phyloP scores from a whole-genome alignment of 75 land plant species.

The Azolla pinnata region DNA sequence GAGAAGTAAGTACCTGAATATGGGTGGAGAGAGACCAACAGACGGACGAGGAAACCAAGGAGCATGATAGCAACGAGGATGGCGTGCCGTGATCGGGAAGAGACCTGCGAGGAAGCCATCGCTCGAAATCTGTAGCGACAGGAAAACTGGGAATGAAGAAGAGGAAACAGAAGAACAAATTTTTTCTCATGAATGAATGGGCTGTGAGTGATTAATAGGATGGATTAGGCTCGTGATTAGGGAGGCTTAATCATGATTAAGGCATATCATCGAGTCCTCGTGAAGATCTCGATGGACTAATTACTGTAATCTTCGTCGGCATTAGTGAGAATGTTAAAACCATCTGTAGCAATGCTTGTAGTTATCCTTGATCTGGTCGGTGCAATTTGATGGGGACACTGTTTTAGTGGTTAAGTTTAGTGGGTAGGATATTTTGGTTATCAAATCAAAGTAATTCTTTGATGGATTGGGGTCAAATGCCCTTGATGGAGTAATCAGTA shows the following conservation, averaged over 20 bases:
- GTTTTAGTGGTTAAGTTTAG: not conserved
- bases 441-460: not conserved
- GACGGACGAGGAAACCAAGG: constrained; percentile 58
- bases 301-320: not conserved
- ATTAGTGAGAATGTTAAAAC: not conserved
- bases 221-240: not conserved
- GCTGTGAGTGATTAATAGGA: not conserved
- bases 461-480: not conserved
- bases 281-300: not conserved
- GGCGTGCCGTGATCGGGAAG: not conserved
- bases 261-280: no score
- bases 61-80: not conserved
- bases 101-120: not conserved
- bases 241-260: no score
- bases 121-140: not conserved
- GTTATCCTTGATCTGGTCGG: not conserved
- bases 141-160: not conserved
- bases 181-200: not conserved
- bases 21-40: constrained; percentile 55
- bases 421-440: not conserved
- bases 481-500: not conserved
- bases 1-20: constrained; percentile 42
- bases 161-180: not conserved
- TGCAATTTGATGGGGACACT: not conserved
- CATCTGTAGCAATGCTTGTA: not conserved